Percentiles rank a stretch among this genome's conserved stretches.
These are phyloP conservation scores for Arabis hirsuta DNA, from an alignment of 345 rosid genomes.

Conservation along the genomic window DNA sequence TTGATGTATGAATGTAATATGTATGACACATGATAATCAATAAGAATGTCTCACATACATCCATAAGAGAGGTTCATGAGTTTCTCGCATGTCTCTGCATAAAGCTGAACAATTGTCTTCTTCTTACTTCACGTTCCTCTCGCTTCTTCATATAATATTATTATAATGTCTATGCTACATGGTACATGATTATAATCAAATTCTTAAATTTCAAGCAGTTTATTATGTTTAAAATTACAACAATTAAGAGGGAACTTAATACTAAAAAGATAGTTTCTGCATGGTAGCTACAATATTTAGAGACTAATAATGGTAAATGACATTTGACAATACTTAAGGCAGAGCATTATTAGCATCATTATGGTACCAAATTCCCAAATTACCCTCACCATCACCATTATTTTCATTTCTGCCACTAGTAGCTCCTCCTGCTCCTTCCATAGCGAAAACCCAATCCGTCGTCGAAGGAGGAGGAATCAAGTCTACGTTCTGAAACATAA, in stretches of 20 bases:
- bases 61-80: constrained; percentile 40
- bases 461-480: constrained; percentile 32
- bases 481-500: constrained; percentile 69
- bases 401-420: constrained; percentile 32
- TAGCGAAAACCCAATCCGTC: constrained; percentile 25
- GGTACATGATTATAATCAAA: neutral
- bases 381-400: constrained; percentile 24
- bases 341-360: constrained; percentile 27
- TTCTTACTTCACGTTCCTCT: constrained; percentile 44
- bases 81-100: constrained; percentile 38
- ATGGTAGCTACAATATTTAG: constrained; percentile 29
- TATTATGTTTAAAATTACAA: constrained; percentile 28
- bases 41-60: constrained; percentile 27
- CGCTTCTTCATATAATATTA: constrained; percentile 5
- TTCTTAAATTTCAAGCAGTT: constrained; percentile 1
- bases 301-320: constrained; percentile 22
- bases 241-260: neutral
- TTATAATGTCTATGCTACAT: neutral
- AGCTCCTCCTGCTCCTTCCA: constrained; percentile 14
- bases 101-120: constrained; percentile 39
- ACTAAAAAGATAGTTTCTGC: constrained; percentile 23
- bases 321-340: constrained; percentile 18
- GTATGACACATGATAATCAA: constrained; percentile 17
- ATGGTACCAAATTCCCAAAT: constrained; percentile 30
- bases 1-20: neutral